Evolutionary conservation across 208 protist species (phyloP).

Genomic region (Trypanosoma vivax): DNA sequence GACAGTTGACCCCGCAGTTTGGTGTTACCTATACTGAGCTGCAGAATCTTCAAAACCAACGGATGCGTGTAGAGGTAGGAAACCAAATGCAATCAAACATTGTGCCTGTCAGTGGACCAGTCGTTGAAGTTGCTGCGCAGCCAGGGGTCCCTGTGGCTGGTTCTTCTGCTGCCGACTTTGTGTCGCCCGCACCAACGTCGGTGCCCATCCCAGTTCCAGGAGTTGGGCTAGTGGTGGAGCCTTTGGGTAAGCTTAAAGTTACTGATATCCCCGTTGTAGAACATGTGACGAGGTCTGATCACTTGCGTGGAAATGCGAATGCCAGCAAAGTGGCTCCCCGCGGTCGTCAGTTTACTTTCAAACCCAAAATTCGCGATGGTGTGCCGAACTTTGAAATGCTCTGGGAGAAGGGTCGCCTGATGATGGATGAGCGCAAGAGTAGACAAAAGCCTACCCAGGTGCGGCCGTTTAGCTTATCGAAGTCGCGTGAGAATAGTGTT

Average conservation of each 20-base stretch:
- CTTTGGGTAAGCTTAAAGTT: neutral
- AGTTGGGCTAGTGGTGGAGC: neutral
- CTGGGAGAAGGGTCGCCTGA: slow-evolving; percentile 50
- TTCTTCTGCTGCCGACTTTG: neutral
- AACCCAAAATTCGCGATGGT: slow-evolving; percentile 57
- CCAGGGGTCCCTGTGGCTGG: neutral
- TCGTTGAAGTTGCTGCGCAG: slow-evolving; percentile 2
- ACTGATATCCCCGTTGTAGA: neutral
- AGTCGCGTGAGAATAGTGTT: slow-evolving; percentile 20
- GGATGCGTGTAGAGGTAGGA: neutral
- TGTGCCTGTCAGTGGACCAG: slow-evolving; percentile 13
- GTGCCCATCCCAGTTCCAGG: slow-evolving; percentile 1
- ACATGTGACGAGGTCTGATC: too few species aligned
- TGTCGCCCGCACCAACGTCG: neutral
- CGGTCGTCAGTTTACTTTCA: slow-evolving; percentile 69
- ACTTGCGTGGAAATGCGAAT: too few species aligned
- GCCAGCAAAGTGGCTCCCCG: slow-evolving; percentile 21
- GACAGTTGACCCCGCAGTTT: slow-evolving; percentile 13
- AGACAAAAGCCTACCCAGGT: slow-evolving; percentile 30
- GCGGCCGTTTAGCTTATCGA: slow-evolving; percentile 54
- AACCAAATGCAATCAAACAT: neutral
- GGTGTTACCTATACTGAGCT: neutral
- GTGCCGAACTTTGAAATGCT: slow-evolving; percentile 74
- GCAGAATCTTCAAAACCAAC: slow-evolving; percentile 1
- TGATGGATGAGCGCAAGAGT: slow-evolving; percentile 39